These are phyloP conservation scores for Syzygium malaccense DNA, from an alignment of 441 rosid genomes.

Conservation along the genomic window DNA sequence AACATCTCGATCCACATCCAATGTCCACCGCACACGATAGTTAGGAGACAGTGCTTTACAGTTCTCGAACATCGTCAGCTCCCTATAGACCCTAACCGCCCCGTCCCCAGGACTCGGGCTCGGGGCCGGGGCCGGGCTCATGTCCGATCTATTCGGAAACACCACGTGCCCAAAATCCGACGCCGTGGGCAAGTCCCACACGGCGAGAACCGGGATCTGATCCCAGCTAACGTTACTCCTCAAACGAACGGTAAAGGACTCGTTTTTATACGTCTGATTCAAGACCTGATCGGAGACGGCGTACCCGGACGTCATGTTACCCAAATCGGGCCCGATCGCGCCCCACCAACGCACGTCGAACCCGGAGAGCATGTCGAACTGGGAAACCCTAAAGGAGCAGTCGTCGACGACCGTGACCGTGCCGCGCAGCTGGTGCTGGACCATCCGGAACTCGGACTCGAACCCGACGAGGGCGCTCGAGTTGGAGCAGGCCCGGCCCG, in stretches of 20 bases:
- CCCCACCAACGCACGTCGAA: slow-evolving; percentile 87
- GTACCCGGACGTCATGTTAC: slow-evolving; percentile 67
- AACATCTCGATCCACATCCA: slow-evolving; percentile 44
- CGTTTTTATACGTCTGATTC: slow-evolving; percentile 59
- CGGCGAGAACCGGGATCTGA: slow-evolving; percentile 42
- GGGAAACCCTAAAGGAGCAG: slow-evolving; percentile 74
- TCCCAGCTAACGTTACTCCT: slow-evolving; percentile 59
- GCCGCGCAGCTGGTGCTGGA: slow-evolving; percentile 88
- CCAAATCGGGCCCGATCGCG: slow-evolving; percentile 37
- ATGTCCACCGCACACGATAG: slow-evolving; percentile 76
- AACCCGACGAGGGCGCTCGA: slow-evolving; percentile 49
- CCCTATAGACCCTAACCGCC: slow-evolving; percentile 12
- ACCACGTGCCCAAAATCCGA: slow-evolving; percentile 85
- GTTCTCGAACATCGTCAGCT: slow-evolving; percentile 70
- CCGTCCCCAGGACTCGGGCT: slow-evolving; percentile 14
- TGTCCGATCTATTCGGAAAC: slow-evolving; percentile 33
- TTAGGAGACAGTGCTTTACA: slow-evolving; percentile 58
- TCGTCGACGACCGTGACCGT: slow-evolving; percentile 54
- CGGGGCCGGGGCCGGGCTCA: slow-evolving; percentile 5
- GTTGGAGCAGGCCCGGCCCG: slow-evolving; percentile 39
- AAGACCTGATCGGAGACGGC: slow-evolving; percentile 52
- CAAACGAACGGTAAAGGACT: slow-evolving; percentile 48
- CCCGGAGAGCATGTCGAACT: slow-evolving; percentile 80
- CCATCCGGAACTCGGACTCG: slow-evolving; percentile 64
- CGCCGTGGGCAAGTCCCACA: slow-evolving; percentile 66